Base-by-base conservation (phyloP, 2,329 filamentous ascomycete genomes). In the Aureobasidium sp. region DNA sequence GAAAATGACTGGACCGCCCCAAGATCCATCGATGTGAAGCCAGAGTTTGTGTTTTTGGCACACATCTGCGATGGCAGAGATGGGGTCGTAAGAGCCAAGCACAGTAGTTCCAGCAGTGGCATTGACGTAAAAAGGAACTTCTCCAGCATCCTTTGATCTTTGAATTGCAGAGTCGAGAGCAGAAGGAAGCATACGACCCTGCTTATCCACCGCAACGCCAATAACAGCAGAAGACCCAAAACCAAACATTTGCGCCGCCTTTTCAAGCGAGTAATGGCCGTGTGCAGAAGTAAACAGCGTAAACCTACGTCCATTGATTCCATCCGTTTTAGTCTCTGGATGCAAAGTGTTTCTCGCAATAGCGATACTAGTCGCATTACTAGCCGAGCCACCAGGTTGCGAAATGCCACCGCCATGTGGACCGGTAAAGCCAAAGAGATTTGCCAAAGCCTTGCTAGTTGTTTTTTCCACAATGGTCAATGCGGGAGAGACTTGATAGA, bases 101-200 rank as follows among this genome's bases (percentile, higher is more conserved):
- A 97, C 93, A 0, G 94, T 99, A 1, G 93, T 97, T 20, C 94
- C 94, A 0, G 94, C 93, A 0, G 94, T 97, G 6, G 92, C 89
- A 72, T 97, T 97, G 71, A 97, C 90, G 75, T 96, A 97, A 64
- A 99, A 88, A 0, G 94, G 93, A 0, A 89, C 94, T 71, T 87
- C 85, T 37, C 89, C 90, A 55, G 86, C 80, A 0, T 72, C 68
- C 68, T 86, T 85, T 27, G 89, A 86, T 60, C 81, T 79, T 5
- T 78, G 56, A 34, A 96, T 79, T 44, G 86, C 77, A 1, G 79
- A 77, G 27, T 88, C 83, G 10, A 99, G 80, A 17, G 84, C 84
- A 0, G 77, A 70, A 0, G 88, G 80, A 29, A 84, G 79, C 86
- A 97, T 95, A 55, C 84, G 80, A 0, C 93, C 93, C 12, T 77